Base-by-base conservation (phyloP, 768 basidiomycete genomes). In the Hygrocybe coccinea region DNA sequence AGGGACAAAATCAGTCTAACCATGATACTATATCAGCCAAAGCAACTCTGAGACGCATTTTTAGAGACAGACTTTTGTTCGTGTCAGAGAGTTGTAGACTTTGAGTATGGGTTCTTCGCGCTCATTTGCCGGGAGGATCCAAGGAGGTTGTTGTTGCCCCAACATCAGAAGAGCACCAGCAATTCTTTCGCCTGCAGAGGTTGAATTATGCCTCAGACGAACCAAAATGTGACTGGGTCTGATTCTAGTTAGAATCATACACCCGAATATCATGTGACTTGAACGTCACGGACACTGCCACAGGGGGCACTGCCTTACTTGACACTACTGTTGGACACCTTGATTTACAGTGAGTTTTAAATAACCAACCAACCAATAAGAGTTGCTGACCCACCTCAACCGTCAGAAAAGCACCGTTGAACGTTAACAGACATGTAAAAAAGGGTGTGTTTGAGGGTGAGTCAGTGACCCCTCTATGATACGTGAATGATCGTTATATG, bases 81-180 rank as follows among this genome's bases (percentile, higher is more conserved):
- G 82, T 36, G 95, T 97, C 61, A 98, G 74, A 9, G 95, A 94
- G 73, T 98, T 99, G 75, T 89, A 95, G 45, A 98, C 78, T 70
- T 83, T 87, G 46, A 95, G 79, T 0, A 81, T 78, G 5, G 89
- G 90, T 60, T 86, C 85, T 45, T 72, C 67, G 17, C 61, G 53
- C 59, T 76, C 71, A 6, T 71, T 66, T 24, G 64, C 66, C 33
- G 79, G 82, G 21, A 73, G 59, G 6, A 72, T 68, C 90, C 86
- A 89, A 2, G 75, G 56, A 7, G 85, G 83, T 64, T 86, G 86
- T 64, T 86, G 86, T 57, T 84, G 80, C 0, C 73, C 66, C 51
- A 84, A 74, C 85, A 87, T 87, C 29, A n/a, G 36, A 39, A 4
- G 38, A 41, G 19, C 19, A 41, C 38, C 15, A 41, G 14, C 10